A percentile compares a stretch with the other conserved stretches of the same genome.
These are phyloP conservation scores for Rutstroemia sp. DNA, from an alignment of 2,329 filamentous ascomycete genomes.

Conservation along the genomic window DNA sequence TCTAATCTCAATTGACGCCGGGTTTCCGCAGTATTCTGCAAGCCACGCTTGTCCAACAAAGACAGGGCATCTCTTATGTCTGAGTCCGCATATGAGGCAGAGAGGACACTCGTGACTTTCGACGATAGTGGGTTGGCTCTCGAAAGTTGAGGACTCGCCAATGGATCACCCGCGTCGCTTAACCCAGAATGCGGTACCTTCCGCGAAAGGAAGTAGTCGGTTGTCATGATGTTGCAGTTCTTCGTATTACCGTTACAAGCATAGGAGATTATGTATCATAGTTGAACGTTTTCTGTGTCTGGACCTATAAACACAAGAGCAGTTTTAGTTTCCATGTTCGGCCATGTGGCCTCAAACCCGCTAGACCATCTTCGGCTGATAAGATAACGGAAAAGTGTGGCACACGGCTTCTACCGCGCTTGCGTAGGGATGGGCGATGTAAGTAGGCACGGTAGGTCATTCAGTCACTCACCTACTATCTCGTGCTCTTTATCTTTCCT, in stretches of 20 bases:
- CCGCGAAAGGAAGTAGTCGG: slow-evolving; percentile 22
- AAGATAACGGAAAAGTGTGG: slow-evolving; percentile 6
- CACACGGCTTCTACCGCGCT: not conserved
- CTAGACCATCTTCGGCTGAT: not conserved
- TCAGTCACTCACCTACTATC: slow-evolving; percentile 9
- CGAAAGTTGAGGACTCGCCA: slow-evolving; percentile 23
- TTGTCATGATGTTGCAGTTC: slow-evolving; percentile 16
- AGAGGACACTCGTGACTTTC: slow-evolving; percentile 78
- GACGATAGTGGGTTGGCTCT: slow-evolving; percentile 60
- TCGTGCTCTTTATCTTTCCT: slow-evolving; percentile 1
- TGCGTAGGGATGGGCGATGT: not conserved
- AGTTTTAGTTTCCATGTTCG: not conserved
- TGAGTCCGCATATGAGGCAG: slow-evolving; percentile 84
- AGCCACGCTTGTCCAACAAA: slow-evolving; percentile 64
- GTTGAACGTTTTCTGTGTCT: not conserved
- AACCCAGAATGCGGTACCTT: slow-evolving; percentile 17
- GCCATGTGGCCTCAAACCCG: not conserved
- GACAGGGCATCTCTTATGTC: slow-evolving; percentile 82
- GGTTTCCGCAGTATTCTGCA: slow-evolving; percentile 69
- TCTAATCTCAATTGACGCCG: slow-evolving; percentile 74
- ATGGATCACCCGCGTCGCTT: slow-evolving; percentile 21
- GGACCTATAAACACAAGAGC: not conserved
- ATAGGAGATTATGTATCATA: too few species aligned
- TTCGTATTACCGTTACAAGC: not conserved
- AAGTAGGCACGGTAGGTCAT: slow-evolving; percentile 8